These are phyloP conservation scores for Fraxinus quadrangulata DNA, from an alignment of 257 asterid species.

Conservation along the genomic window DNA sequence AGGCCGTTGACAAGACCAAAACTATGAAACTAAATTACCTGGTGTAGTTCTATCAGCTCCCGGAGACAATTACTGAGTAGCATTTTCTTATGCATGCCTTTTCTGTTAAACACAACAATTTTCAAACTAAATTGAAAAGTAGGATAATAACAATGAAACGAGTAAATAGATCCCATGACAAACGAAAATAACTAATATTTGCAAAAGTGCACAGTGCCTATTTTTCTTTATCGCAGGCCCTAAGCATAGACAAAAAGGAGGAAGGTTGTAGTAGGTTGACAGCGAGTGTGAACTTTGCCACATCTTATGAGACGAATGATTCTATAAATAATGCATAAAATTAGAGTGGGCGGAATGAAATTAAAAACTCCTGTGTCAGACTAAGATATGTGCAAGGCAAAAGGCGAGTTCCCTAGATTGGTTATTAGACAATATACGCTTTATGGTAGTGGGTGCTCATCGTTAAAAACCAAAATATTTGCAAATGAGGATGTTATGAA, in stretches of 20 bases:
- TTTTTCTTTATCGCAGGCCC: background rate
- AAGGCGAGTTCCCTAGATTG: background rate
- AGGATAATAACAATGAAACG: background rate
- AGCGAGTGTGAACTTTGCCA: background rate
- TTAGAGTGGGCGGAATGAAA: background rate
- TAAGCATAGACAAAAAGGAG: background rate
- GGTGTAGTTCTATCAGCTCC: conserved; percentile 99
- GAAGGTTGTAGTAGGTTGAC: background rate
- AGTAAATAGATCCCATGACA: background rate
- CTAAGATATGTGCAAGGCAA: background rate
- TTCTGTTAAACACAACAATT: conserved; percentile 52
- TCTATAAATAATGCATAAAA: background rate
- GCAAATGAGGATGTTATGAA: background rate
- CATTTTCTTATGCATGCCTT: conserved; percentile 97
- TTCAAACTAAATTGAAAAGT: conserved; percentile 19
- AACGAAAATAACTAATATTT: background rate
- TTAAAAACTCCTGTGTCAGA: background rate
- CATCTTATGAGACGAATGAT: background rate
- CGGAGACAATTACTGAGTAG: conserved; percentile 98
- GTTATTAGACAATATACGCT: background rate
- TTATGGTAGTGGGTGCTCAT: background rate
- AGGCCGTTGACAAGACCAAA: conserved; percentile 6
- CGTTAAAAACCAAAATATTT: no score
- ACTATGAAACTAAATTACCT: conserved; percentile 48
- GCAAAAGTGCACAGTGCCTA: background rate